Base-by-base conservation (phyloP, 768 basidiomycete genomes). In the Leucocoprinus birnbaumii region DNA sequence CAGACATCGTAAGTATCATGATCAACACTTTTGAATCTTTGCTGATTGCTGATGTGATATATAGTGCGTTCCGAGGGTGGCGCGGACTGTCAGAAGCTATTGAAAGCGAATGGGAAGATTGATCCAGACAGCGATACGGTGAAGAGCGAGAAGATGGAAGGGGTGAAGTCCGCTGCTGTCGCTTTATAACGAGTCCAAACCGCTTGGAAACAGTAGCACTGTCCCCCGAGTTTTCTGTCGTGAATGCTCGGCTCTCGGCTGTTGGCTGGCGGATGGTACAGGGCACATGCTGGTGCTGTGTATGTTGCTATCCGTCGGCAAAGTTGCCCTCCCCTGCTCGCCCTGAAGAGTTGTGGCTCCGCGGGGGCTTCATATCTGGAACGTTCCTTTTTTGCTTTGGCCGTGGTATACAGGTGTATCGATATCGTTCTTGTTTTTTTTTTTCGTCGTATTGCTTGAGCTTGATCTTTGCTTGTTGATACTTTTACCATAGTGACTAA, bases 1-100 rank as follows among this genome's bases (percentile, higher is more conserved):
- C 65, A 73, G 95, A 59, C 96, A 98, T 74, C 71, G 91, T 94
- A 70, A 76, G 91, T 85, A 43, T 49, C 9, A 48, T 34, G 40
- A 2, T 18, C 34, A n/a, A n/a, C n/a, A 26, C 18, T 31, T 48
- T 2, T 19, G 10, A 6, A 22, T 40, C 31, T n/a, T 16, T 27
- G 14, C 10, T 18, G 6, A 16, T 27, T 31, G 37, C 41, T 48
- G 27, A 55, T 35, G 14, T 19, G 9, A 8, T 37, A 16, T 31
- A 8, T 48, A 55, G 54, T 67, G 59, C 59, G 66, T 53, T 67
- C 66, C 49, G 68, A 69, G 59, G 68, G 66, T 16, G 68, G 68
- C 0, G 63, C 62, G 47, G 66, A 67, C 51, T 69, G 68, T 59
- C 57, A 62, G 35, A 59, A 59, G 60, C 51, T 62, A 19, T 63